Base-by-base conservation (phyloP, 768 basidiomycete species). In the Leccinum fibrillosum region DNA sequence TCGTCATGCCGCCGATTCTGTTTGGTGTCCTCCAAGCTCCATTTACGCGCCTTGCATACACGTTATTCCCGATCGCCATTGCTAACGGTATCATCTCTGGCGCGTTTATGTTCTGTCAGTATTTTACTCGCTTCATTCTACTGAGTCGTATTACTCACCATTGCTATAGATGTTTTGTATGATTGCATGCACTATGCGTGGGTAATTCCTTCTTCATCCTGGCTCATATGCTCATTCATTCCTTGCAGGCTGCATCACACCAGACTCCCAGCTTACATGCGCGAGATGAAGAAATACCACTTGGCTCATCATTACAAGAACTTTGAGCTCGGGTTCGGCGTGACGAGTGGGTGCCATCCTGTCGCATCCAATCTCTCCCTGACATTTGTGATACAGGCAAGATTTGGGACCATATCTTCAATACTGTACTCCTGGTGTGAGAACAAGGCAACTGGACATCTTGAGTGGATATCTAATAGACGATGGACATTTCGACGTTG, bases 221-320 rank as follows among this genome's bases (percentile, higher is more conserved):
- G 15, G 13, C 1, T 47, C 21, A n/a, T 10, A 19, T 49, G 37
- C 49, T n/a, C n/a, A n/a, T n/a, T 58, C 57, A 63, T 30, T 53
- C 52, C 26, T 48, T 60, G 34, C 63, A 85, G 87, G 23, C 79
- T 94, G 56, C 94, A 96, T 70, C 94, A 97, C 75, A 88, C 90
- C 3, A 85, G 79, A 64, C 83, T 96, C 23, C 93, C 94, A 3
- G 77, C 86, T 35, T 97, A 98, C 75, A 72, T 98, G 75, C 82
- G 81, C 57, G 89, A 94, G 70, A 89, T 92, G 90, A 99, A 99
- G 80, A 91, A 91, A 70, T 98, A 98, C 69, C 97, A 99, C 67
- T 83, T 99, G 62, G 94, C 93, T 7, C 95, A 98, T 69, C 96
- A 98, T 72, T 97, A 96, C 80, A 97, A 97, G 76, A 96, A 97